These are phyloP conservation scores for Diaporthe batatas DNA, from an alignment of 2,329 filamentous ascomycete species.

Conservation along the genomic window DNA sequence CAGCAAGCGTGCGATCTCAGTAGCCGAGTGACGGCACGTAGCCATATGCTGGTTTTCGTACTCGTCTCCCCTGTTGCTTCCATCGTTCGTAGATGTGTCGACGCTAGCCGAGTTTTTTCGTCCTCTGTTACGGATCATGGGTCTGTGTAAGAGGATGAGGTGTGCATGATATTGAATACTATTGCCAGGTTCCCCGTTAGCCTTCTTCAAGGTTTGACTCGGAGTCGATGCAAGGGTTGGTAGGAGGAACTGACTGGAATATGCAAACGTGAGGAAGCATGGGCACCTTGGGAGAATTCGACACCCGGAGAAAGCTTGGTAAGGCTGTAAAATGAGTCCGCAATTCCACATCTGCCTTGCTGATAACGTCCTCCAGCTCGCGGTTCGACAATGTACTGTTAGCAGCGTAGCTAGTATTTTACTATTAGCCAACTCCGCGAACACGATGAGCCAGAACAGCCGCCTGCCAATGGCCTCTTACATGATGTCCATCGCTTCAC, in stretches of 20 bases:
- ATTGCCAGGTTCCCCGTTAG: background rate
- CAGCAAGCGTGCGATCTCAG: slow-evolving; percentile 43
- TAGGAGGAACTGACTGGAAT: slow-evolving; percentile 43
- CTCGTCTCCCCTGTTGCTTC: background rate
- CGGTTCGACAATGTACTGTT: slow-evolving; percentile 34
- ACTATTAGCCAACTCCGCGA: background rate
- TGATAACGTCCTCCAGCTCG: slow-evolving; percentile 42
- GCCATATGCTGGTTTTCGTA: slow-evolving; percentile 40
- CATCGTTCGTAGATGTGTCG: background rate
- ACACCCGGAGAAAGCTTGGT: slow-evolving; percentile 42
- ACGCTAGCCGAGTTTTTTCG: background rate
- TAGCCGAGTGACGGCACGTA: slow-evolving; percentile 44
- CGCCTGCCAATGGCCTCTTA: background rate
- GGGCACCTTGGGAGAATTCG: slow-evolving; percentile 37
- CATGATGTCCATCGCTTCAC: slow-evolving; percentile 44
- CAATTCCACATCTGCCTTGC: slow-evolving; percentile 42
- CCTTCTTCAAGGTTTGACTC: no score
- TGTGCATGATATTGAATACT: slow-evolving; percentile 47
- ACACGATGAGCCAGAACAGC: no score
- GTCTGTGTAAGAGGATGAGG: slow-evolving; percentile 45
- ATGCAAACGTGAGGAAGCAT: slow-evolving; percentile 46
- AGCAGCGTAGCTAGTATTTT: background rate
- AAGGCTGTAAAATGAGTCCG: slow-evolving; percentile 42
- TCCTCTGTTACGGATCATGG: slow-evolving; percentile 35
- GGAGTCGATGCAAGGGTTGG: no score